Evolutionary conservation across 257 asterid genomes (phyloP).

Genomic region (Lycium ferocissimum): DNA sequence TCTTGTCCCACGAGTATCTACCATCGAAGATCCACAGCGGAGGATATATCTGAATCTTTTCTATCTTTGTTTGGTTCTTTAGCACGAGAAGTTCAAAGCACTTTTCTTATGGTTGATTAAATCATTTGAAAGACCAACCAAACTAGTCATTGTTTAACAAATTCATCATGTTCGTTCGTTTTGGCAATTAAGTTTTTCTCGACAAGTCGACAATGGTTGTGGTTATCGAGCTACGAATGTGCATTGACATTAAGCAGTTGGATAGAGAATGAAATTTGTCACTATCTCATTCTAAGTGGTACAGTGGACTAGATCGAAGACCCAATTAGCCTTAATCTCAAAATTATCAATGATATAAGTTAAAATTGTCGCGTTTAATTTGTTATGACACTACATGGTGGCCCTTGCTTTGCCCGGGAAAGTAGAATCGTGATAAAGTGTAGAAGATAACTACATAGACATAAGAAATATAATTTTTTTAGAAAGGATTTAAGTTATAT

Average conservation of each 20-base stretch:
- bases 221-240: background rate
- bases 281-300: background rate
- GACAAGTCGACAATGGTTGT: background rate
- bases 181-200: background rate
- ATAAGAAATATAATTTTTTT: background rate
- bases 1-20: conserved; percentile 75
- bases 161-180: background rate
- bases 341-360: background rate
- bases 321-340: background rate
- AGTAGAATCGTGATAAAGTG: background rate
- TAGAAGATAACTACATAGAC: background rate
- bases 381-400: background rate
- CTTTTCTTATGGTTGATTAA: background rate
- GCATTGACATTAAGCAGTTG: background rate
- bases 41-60: conserved; percentile 49
- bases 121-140: conserved; percentile 6
- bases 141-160: background rate
- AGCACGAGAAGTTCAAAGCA: background rate
- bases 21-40: conserved; percentile 71
- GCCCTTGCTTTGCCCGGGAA: background rate
- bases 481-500: background rate
- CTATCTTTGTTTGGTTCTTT: conserved; percentile 1
- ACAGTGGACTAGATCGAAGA: background rate
- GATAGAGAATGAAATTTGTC: background rate
- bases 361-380: background rate